These are phyloP conservation scores for Helichrysum umbraculigerum DNA, from an alignment of 129 eudicot genomes.

Conservation along the genomic window DNA sequence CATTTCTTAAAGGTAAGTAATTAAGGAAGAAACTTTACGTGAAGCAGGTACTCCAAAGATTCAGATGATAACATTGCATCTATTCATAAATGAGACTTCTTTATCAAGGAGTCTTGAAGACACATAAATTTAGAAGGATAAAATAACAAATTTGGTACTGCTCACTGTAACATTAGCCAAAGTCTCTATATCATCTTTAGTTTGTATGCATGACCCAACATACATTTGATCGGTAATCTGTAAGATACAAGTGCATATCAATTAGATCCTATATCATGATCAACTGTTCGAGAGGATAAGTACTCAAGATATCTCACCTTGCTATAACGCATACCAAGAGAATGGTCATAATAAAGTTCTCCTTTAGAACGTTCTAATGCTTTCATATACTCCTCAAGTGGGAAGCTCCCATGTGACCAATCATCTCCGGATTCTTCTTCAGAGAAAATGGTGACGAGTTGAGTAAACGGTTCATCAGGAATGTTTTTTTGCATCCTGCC, in stretches of 20 bases:
- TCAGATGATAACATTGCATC: neutral
- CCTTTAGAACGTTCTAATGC: slow-evolving; percentile 88
- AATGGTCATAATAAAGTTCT: slow-evolving; percentile 83
- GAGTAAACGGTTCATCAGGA: slow-evolving; percentile 57
- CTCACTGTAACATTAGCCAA: slow-evolving; percentile 56
- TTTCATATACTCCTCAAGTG: slow-evolving; percentile 80
- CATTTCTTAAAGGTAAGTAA: neutral
- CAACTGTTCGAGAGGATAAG: slow-evolving; percentile 1
- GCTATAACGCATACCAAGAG: slow-evolving; percentile 96
- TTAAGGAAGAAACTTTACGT: slow-evolving; percentile 9
- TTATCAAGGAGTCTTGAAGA: neutral
- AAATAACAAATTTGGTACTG: slow-evolving; percentile 17
- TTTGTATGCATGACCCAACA: slow-evolving; percentile 97
- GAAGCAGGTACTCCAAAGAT: slow-evolving; percentile 2
- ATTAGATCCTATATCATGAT: neutral
- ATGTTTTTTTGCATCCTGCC: slow-evolving; percentile 40
- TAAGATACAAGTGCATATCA: slow-evolving; percentile 17
- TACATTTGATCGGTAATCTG: slow-evolving; percentile 96
- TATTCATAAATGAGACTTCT: neutral
- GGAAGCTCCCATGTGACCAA: slow-evolving; percentile 95
- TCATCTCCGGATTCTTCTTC: slow-evolving; percentile 69
- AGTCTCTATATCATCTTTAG: slow-evolving; percentile 64
- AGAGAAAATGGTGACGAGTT: slow-evolving; percentile 69
- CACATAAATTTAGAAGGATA: neutral
- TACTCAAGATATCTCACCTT: slow-evolving; percentile 58